Base-by-base conservation (phyloP, 164 flowering plant species). In the Brasenia schreberi region DNA sequence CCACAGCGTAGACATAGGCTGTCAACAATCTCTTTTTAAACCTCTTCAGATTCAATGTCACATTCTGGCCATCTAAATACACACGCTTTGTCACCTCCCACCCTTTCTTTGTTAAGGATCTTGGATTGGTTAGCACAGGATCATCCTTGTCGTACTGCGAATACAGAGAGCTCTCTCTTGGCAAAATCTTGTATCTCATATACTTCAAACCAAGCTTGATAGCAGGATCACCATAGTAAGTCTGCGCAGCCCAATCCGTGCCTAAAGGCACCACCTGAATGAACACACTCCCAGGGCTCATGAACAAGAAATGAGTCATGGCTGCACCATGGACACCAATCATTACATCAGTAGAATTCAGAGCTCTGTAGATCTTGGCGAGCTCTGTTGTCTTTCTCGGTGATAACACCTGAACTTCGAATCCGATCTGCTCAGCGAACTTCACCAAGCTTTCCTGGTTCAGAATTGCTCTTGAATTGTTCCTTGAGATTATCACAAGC, bases 291-390 rank as follows among this genome's bases (percentile, higher is more conserved):
- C 84, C 83, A 14, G 98, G 98, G 68, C 67, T 86, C 85, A 89
- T 75, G 73, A 90, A 93, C 9, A 93, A 76, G 65, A 89, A 81
- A 77, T 93, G 97, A 11, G 97, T 90, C 98, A 93, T 86, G 64
- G 98, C 97, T 5, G 98, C 98, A 17, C 97, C 97, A 72, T 93
- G 98, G 19, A 90, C 97, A 19, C 98, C 98, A n/a, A 93, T 39
- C 97, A 93, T 80, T 4, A 73, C 89, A 68, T 90, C 87, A 62
- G 96, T 85, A n/a, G 85, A 74, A 68, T 91, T 93, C 11, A 93
- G 81, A 5, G 33, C 82, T n/a, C 85, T 65, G 61, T 89, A 93
- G 10, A 82, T 80, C 75, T 76, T 93, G 7, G 96, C 97, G 64
- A 93, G 68, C 74, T 93, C 97, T 3, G 87, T 77, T 2, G 81